Evolutionary conservation across 2,329 filamentous ascomycete species (phyloP).

Genomic region (Penicillium frequentans): DNA sequence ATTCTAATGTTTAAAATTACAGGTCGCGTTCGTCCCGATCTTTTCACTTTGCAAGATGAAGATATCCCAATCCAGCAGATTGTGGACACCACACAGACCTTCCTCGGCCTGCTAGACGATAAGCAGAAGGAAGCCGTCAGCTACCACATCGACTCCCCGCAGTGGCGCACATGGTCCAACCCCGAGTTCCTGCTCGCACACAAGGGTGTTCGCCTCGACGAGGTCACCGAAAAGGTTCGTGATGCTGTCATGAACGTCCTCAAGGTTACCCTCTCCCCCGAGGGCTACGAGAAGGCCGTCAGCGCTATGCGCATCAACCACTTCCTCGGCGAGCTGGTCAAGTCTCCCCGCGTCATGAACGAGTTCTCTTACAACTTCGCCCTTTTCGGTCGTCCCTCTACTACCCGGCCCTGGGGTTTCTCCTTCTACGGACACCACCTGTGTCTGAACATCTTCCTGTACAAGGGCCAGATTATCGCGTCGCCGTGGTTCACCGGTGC

Average conservation of each 20-base stretch:
- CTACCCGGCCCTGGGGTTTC: slow-evolving; percentile 65
- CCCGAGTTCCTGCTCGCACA: slow-evolving; percentile 70
- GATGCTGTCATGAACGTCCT: slow-evolving; percentile 58
- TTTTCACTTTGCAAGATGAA: slow-evolving; percentile 65
- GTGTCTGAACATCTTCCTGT: slow-evolving; percentile 70
- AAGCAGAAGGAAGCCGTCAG: slow-evolving; percentile 51
- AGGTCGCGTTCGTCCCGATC: slow-evolving; percentile 53
- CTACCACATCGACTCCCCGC: slow-evolving; percentile 67
- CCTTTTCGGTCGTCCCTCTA: slow-evolving; percentile 65
- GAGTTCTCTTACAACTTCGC: slow-evolving; percentile 75
- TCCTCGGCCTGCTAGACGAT: slow-evolving; percentile 50
- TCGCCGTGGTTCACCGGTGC: slow-evolving; percentile 78
- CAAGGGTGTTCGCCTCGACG: slow-evolving; percentile 71
- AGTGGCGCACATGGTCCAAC: slow-evolving; percentile 72
- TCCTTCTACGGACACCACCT: slow-evolving; percentile 78
- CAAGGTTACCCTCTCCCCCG: slow-evolving; percentile 60
- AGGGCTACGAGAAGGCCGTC: slow-evolving; percentile 70
- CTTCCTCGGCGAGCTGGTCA: slow-evolving; percentile 69
- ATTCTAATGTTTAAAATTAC: background rate
- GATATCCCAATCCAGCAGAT: slow-evolving; percentile 60
- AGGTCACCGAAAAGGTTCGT: slow-evolving; percentile 50
- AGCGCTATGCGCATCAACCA: slow-evolving; percentile 72
- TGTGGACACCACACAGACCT: slow-evolving; percentile 49
- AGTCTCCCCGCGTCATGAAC: slow-evolving; percentile 65
- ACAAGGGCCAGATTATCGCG: slow-evolving; percentile 64